Evolutionary conservation across 148 eudicot genomes (phyloP).

Genomic region (Beta vulgaris): DNA sequence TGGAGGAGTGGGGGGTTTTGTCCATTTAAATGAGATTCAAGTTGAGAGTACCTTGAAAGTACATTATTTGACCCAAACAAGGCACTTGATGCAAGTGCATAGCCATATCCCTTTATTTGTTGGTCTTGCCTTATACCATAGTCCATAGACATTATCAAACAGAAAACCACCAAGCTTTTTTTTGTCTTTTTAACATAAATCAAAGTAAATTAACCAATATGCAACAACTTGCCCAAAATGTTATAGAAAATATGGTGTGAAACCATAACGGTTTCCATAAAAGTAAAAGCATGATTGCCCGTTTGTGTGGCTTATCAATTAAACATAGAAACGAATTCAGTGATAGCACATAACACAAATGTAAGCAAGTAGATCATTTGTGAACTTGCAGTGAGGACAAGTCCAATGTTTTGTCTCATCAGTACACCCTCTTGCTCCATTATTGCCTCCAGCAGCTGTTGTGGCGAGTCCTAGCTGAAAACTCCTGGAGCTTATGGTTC

Average conservation of each 20-base stretch:
- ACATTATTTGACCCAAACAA: too few relatives aligned
- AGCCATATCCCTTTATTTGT: too few relatives aligned
- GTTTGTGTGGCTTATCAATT: not conserved
- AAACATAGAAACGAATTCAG: not conserved
- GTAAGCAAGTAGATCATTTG: not conserved
- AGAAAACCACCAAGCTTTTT: too few relatives aligned
- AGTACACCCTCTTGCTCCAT: not conserved
- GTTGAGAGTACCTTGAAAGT: too few relatives aligned
- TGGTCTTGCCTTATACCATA: too few relatives aligned
- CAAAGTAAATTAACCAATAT: too few relatives aligned
- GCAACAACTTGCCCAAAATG: too few relatives aligned
- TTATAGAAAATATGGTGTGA: not conserved
- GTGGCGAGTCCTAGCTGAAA: not conserved
- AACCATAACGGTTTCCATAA: not conserved
- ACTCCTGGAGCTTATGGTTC: not conserved
- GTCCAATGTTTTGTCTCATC: not conserved
- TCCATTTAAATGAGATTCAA: too few relatives aligned
- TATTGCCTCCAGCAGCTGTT: not conserved
- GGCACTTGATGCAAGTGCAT: too few relatives aligned
- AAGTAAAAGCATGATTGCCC: not conserved
- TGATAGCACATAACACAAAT: conserved; percentile 24
- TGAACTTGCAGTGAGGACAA: conserved; percentile 21
- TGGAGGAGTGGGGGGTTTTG: too few relatives aligned
- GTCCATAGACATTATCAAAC: too few relatives aligned
- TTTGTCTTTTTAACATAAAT: too few relatives aligned